Evolutionary conservation across 441 rosid species (phyloP), one percentile per base, ranked within the genome.

Genomic region (Gossypium laxum): DNA sequence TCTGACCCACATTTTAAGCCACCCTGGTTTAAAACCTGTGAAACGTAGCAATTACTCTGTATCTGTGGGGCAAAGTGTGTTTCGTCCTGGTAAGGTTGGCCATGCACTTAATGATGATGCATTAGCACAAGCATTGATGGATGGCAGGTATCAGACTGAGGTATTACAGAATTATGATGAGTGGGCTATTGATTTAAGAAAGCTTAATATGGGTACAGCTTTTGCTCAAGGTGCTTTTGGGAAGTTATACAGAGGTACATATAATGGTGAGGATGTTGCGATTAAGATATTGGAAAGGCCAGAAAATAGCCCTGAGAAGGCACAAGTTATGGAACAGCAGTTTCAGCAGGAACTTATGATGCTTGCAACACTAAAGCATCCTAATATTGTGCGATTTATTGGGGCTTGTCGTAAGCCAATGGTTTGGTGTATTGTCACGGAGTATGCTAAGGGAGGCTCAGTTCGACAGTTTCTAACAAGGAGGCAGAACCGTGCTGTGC

Each of bases 191-290:
- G 93, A 92, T 81, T 75, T 92, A 81, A 86, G 93, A 76, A 92
- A 89, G 72, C 98, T 92, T 71, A 87, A 87, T 74, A 87, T 91
- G 96, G 96, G 96, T 21, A 84, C 88, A 2, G 90, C 97, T 63
- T 90, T 93, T 85, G 98, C 98, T 0, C 98, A 93, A 80, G 98
- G 98, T 12, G 97, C 98, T 28, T 93, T 93, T 80, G 98, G 98
- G 55, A 93, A 91, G 80, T 78, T 93, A 64, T 93, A 93, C 73
- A 87, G 84, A 83, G 98, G 98, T 26, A 89, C 96, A 66, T 93
- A 91, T 74, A 87, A 86, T 54, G 94, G 98, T 15, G 97, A 93
- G 66, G 94, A 93, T 71, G 96, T 91, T 66, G 98, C 97, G 0
- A 89, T 91, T 74, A 93, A 91, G 89, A 85, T 93, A 61, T 79